Percentiles rank a stretch among this genome's conserved stretches.
Evolutionary conservation across 768 basidiomycete genomes (phyloP).

Genomic region (Pilatotrama ljubarskyi): DNA sequence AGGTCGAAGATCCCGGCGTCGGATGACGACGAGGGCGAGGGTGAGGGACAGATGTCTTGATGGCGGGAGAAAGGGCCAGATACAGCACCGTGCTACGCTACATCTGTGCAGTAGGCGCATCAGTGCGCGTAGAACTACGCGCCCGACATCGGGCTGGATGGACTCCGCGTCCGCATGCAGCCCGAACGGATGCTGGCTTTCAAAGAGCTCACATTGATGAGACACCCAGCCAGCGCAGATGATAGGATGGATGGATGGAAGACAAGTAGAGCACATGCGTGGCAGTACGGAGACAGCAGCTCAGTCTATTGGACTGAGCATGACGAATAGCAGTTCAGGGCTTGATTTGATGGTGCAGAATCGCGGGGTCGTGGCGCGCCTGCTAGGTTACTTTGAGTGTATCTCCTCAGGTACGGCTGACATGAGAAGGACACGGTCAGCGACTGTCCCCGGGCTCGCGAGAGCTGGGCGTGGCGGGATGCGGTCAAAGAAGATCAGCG

Average conservation of each 20-base stretch:
- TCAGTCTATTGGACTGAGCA: background rate
- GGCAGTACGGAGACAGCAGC: constrained; percentile 13
- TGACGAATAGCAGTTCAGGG: background rate
- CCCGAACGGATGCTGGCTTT: background rate
- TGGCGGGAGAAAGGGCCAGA: background rate
- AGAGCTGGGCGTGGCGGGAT: background rate
- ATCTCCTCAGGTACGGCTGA: too few species aligned
- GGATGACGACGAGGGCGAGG: background rate
- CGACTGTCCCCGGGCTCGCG: background rate
- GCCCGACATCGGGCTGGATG: background rate
- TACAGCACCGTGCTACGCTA: background rate
- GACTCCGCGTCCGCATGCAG: background rate
- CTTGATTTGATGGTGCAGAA: background rate
- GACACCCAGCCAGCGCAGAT: background rate
- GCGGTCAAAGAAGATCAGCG: background rate
- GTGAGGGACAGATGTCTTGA: background rate
- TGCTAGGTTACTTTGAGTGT: background rate
- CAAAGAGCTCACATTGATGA: background rate
- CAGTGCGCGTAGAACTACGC: background rate
- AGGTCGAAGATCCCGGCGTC: background rate
- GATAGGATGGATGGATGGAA: background rate
- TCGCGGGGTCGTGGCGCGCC: background rate
- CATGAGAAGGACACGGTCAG: background rate
- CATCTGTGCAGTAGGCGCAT: constrained; percentile 6
- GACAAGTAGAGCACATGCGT: constrained; percentile 13